These are phyloP conservation scores for Corchorus capsularis DNA, from an alignment of 345 rosid genomes.

Conservation along the genomic window DNA sequence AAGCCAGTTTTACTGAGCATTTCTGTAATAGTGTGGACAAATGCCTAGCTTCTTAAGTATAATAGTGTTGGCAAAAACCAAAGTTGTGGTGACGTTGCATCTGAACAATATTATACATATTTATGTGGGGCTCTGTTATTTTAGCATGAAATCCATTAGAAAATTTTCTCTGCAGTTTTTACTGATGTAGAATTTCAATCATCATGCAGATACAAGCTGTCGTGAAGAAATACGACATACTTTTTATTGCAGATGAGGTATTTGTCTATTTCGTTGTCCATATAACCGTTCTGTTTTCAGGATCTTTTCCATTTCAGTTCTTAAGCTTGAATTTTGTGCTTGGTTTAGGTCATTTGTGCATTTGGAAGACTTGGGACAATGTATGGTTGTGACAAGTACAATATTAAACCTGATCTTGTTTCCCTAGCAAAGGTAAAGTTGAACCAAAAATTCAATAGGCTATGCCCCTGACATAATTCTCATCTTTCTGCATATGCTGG, in stretches of 20 bases:
- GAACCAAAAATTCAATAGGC: background rate
- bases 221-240: conserved; percentile 79
- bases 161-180: background rate
- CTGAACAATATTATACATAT: background rate
- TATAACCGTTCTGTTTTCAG: background rate
- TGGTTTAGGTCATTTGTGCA: conserved; percentile 83
- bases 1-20: background rate
- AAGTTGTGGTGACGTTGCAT: background rate
- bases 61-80: background rate
- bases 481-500: conserved; percentile 11
- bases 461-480: background rate
- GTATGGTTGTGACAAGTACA: conserved; percentile 92
- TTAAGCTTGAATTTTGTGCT: conserved; percentile 8
- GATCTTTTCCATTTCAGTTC: conserved; percentile 9
- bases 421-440: conserved; percentile 70
- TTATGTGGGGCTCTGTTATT: background rate
- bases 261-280: background rate
- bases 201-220: conserved; percentile 83
- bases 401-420: conserved; percentile 32
- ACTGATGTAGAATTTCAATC: conserved; percentile 11
- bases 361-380: conserved; percentile 97
- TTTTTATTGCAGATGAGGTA: conserved; percentile 97
- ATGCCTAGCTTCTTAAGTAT: background rate
- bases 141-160: background rate
- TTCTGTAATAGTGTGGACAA: background rate